A percentile compares a stretch with the other conserved stretches of the same genome.
These are phyloP conservation scores for Monosporascus sp. DNA, from an alignment of 2,329 filamentous ascomycete species.

Conservation along the genomic window DNA sequence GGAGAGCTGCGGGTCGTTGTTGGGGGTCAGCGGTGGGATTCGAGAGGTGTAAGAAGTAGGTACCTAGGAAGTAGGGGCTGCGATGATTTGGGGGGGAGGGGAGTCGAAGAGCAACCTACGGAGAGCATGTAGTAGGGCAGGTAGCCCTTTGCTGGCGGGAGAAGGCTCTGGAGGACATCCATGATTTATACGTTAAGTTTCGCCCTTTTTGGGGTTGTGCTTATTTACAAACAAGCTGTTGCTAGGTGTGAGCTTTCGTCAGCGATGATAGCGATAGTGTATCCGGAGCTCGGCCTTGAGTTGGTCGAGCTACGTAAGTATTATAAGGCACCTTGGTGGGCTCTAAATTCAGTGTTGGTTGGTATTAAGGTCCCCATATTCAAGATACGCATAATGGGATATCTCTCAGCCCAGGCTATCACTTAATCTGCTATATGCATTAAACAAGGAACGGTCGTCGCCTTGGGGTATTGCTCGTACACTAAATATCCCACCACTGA, in stretches of 20 bases:
- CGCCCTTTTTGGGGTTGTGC: no score
- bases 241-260: no score
- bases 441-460: no score
- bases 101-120: constrained; percentile 32
- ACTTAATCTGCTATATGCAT: no score
- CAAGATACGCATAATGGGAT: not conserved
- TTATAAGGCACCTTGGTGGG: no score
- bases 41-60: not conserved
- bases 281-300: not conserved
- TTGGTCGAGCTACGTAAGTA: no score
- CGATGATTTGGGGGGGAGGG: not conserved
- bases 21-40: not conserved
- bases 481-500: no score
- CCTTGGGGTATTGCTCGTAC: no score
- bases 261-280: not conserved
- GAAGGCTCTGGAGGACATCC: constrained; percentile 38
- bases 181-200: constrained; percentile 24
- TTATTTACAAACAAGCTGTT: no score
- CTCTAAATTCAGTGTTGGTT: not conserved
- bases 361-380: not conserved
- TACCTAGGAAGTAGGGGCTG: constrained; percentile 5
- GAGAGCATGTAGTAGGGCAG: constrained; percentile 56
- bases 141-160: constrained; percentile 46
- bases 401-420: not conserved
- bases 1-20: constrained; percentile 57